Base-by-base conservation (phyloP, 192 early-diverging fungal genomes). In the Backusella luteola region DNA sequence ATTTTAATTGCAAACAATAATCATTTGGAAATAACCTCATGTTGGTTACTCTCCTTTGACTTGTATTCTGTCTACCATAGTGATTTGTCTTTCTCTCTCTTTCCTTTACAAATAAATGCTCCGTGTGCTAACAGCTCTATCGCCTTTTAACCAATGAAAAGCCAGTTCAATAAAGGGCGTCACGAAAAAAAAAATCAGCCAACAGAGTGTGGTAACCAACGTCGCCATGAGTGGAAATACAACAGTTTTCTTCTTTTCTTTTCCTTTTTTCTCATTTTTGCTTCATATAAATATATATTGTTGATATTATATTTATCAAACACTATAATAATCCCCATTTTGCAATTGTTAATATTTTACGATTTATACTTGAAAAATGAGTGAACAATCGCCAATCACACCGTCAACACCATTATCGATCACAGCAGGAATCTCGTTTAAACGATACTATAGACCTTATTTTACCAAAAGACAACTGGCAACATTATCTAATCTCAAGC, bases 391-490 rank as follows among this genome's bases (percentile, higher is more conserved):
- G 3, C 70, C 68, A 39, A 59, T 67, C 19, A 52, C 72, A 19
- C 69, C 73, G 17, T 29, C 73, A 17, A 68, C 78, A 66, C 67
- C 78, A 14, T 41, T 70, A 41, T 49, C 78, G 35, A 75, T 79
- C 35, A 70, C 73, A 19, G 34, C 66, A 21, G 78, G 78, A 14
- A 46, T 49, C 15, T 69, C 66, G 4, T 79, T 70, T 59, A 68
- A 66, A 46, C 63, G 78, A 63, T 49, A 46, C 34, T 79, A 79
- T 52, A 36, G 49, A 44, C 72, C 78, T 14, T 79, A 73, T 73
- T 75, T 75, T 42, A 74, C 71, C 6, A 79, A 79, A 46, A 67
- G 73, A 68, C 78, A 79, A 34, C 53, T 79, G 12, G 70, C 78
- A 17, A 71, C 73, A 17, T 26, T 79, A 7, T 63, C 44, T 34